A percentile compares a stretch with the other conserved stretches of the same genome.
These are phyloP conservation scores for Sporisorium exsertum DNA, from an alignment of 1,284 basidiomycete species.

Conservation along the genomic window DNA sequence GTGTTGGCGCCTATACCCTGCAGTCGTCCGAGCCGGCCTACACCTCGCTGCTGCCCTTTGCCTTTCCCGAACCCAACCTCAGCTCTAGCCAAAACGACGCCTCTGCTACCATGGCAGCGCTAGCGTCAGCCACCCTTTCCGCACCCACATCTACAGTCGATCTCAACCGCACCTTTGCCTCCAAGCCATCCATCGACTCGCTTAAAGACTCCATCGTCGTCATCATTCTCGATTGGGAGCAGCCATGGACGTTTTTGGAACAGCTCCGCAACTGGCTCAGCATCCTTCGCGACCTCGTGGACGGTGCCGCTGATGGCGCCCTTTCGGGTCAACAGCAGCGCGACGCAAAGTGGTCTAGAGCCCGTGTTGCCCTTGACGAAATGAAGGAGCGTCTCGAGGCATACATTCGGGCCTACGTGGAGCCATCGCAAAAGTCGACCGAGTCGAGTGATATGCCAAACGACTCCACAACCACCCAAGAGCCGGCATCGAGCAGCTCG, in stretches of 20 bases:
- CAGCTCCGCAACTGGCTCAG: constrained; percentile 86
- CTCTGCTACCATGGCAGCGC: constrained; percentile 30
- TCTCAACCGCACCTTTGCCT: neutral
- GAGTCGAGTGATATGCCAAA: constrained; percentile 14
- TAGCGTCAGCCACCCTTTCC: constrained; percentile 23
- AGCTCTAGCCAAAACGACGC: constrained; percentile 28
- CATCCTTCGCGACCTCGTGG: constrained; percentile 46
- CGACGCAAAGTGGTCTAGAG: constrained; percentile 76
- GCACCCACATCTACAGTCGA: constrained; percentile 2
- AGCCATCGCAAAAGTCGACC: constrained; percentile 74
- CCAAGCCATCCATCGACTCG: constrained; percentile 66
- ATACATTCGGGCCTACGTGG: constrained; percentile 86
- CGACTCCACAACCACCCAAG: neutral
- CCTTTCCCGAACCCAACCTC: constrained; percentile 77
- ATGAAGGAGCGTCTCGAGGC: constrained; percentile 84
- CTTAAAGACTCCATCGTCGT: constrained; percentile 84
- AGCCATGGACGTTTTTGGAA: constrained; percentile 89
- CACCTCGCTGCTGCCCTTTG: constrained; percentile 82
- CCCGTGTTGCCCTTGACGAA: constrained; percentile 71
- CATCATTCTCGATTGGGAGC: constrained; percentile 94
- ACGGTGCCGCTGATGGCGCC: constrained; percentile 75
- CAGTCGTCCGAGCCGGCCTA: constrained; percentile 82
- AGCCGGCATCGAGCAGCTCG: neutral
- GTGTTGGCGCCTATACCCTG: constrained; percentile 85
- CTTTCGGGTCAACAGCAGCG: constrained; percentile 74